Evolutionary conservation across 2,329 filamentous ascomycete species (phyloP), one percentile per base, ranked within the genome.

Genomic region (Phyllosticta citribraziliensis): DNA sequence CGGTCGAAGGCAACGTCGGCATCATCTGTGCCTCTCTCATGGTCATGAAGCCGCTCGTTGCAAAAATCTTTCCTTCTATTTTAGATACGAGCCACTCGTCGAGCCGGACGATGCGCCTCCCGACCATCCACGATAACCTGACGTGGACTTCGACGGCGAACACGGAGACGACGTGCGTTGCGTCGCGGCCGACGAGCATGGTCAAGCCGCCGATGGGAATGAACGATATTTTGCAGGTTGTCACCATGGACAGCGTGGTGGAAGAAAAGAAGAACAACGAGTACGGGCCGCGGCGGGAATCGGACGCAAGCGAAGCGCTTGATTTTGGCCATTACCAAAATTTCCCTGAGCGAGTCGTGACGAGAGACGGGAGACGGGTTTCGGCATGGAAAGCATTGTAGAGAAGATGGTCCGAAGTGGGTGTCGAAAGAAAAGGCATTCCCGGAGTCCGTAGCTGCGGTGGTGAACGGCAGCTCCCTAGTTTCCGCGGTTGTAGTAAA

Each of bases 1-100:
- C 87, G 11, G 84, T 96, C 60, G 91, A 96, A 72, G 89, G 94
- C 67, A 92, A 94, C 65, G 80, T 93, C 2, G 90, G 89, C 17
- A 89, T 95, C 66, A 85, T 89, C 57, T 93, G 89, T 69, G 90
- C 88, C 50, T 95, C 89, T 66, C 87, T 95, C 25, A 91, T 91
- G 8, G 91, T 87, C 0, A 76, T 95, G 60, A 96, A 95, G 70
- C 90, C 91, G 4, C 25, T 62, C 50, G 8, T 62, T 8, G 55
- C 14, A n/a, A 57, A 55, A 14, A 78, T 96, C 5, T 84, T 91
- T 61, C 82, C 88, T 33, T 73, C 79, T 8, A 74, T 83, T 55
- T 64, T 82, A 3, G 60, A 55, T 4, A n/a, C 56, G 5, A 51
- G n/a, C 5, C 30, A 47, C 3, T 40, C 60, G 9, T 58, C 60